Conservation (phyloP, 2,329 filamentous ascomycete genomes). For the Stromatinia cepivora region DNA sequence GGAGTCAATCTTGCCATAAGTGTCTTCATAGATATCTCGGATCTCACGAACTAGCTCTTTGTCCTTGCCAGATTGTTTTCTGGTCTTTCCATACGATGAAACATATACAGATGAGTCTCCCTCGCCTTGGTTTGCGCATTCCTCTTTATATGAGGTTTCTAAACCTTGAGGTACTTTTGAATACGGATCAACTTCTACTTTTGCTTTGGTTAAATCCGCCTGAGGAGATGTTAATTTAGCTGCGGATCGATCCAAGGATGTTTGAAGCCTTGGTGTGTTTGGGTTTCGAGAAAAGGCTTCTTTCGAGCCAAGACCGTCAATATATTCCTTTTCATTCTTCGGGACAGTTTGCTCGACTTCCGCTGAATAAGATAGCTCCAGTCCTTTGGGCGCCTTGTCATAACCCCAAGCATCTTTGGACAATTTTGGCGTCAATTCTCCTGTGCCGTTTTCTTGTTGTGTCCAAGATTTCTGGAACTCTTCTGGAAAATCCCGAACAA, state of each 20-base stretch:
- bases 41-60: constrained; percentile 43
- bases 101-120: constrained; percentile 26
- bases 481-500: constrained; percentile 53
- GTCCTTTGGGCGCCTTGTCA: constrained; percentile 19
- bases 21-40: constrained; percentile 46
- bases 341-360: constrained; percentile 30
- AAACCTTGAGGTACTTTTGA: constrained; percentile 24
- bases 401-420: constrained; percentile 20
- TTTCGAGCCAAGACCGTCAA: constrained; percentile 31
- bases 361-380: constrained; percentile 21
- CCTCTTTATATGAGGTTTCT: constrained; percentile 20
- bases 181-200: constrained; percentile 6
- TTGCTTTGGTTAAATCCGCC: not conserved
- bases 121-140: constrained; percentile 26
- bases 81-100: constrained; percentile 26
- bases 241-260: constrained; percentile 37
- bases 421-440: constrained; percentile 28
- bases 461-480: constrained; percentile 51
- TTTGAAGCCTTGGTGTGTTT: constrained; percentile 35
- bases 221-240: not conserved
- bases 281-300: constrained; percentile 31
- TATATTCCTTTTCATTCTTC: constrained; percentile 34
- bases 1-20: constrained; percentile 44
- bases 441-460: constrained; percentile 25
- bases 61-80: constrained; percentile 30